These are phyloP conservation scores for Neofusicoccum sp. DNA, from an alignment of 2,329 filamentous ascomycete species.

Conservation along the genomic window DNA sequence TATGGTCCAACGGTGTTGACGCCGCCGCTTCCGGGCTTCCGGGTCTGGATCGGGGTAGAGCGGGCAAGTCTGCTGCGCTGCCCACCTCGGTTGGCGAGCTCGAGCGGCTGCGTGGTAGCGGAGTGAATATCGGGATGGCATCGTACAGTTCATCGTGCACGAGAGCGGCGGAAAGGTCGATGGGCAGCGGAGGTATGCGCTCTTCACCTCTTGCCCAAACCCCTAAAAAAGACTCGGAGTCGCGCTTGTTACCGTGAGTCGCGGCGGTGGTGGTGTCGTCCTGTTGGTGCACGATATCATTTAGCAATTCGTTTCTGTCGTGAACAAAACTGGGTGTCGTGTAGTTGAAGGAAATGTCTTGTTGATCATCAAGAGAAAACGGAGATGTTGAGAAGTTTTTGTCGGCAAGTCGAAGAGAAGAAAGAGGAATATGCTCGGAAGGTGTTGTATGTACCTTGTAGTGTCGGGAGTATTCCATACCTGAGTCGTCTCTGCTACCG, in stretches of 20 bases:
- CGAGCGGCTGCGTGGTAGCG: constrained; percentile 16
- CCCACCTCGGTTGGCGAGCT: constrained; percentile 39
- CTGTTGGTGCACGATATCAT: not conserved
- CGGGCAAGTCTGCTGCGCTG: not conserved
- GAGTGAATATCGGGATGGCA: constrained; percentile 6
- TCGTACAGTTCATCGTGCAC: constrained; percentile 4
- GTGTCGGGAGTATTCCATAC: constrained; percentile 30
- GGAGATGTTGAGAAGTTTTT: not conserved
- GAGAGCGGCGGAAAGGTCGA: constrained; percentile 25
- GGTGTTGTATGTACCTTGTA: constrained; percentile 37
- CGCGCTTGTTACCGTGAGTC: constrained; percentile 4
- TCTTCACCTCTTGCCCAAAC: constrained; percentile 48
- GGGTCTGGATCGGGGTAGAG: not conserved
- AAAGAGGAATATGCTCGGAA: constrained; percentile 26
- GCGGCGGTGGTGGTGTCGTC: constrained; percentile 1
- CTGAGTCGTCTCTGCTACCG: constrained; percentile 36
- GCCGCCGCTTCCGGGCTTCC: not conserved
- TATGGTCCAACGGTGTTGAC: not conserved
- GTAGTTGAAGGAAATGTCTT: not conserved
- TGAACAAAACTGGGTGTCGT: constrained; percentile 23
- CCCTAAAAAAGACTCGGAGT: constrained; percentile 60
- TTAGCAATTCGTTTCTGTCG: not conserved
- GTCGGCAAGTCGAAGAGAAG: constrained; percentile 21
- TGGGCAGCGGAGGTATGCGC: constrained; percentile 42
- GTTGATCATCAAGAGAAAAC: not conserved